These are phyloP conservation scores for Plantago ovata DNA, from an alignment of 257 asterid species.

Conservation along the genomic window DNA sequence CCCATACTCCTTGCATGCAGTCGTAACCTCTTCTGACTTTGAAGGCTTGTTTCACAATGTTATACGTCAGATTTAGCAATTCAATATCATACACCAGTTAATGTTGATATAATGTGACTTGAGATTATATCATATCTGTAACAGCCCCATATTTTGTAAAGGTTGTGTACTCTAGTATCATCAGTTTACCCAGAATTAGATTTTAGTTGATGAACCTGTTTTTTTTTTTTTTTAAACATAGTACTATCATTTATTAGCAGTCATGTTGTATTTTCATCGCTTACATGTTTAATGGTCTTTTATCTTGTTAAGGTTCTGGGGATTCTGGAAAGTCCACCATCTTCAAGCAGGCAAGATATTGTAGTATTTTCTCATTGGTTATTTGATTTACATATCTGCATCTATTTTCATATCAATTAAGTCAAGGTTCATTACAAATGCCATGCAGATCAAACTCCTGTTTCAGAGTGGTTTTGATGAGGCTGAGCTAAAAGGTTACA, in stretches of 20 bases:
- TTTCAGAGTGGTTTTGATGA: slow-evolving; percentile 98
- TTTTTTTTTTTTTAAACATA: background rate
- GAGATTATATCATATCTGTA: background rate
- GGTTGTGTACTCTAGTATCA: slow-evolving; percentile 2
- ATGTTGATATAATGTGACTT: background rate
- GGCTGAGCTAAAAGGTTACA: slow-evolving; percentile 82
- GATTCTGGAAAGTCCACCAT: slow-evolving; percentile 99
- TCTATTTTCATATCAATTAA: slow-evolving; percentile 13
- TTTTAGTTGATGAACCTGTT: background rate
- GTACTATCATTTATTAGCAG: background rate
- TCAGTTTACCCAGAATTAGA: background rate
- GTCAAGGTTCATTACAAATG: slow-evolving; percentile 18
- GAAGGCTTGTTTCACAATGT: background rate
- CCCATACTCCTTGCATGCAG: background rate
- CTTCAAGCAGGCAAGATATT: slow-evolving; percentile 89
- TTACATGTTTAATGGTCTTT: slow-evolving; percentile 11
- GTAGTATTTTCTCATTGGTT: slow-evolving; percentile 11
- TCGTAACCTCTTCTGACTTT: slow-evolving; percentile 1
- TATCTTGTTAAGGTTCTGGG: slow-evolving; percentile 66
- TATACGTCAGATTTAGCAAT: background rate
- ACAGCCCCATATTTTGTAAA: background rate
- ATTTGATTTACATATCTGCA: slow-evolving; percentile 4
- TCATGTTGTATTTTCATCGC: slow-evolving; percentile 3
- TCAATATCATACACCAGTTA: background rate
- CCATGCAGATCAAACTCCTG: slow-evolving; percentile 85